Evolutionary conservation across 1,139 yeast genomes (phyloP).

Genomic region (Geotrichum klebahnii): DNA sequence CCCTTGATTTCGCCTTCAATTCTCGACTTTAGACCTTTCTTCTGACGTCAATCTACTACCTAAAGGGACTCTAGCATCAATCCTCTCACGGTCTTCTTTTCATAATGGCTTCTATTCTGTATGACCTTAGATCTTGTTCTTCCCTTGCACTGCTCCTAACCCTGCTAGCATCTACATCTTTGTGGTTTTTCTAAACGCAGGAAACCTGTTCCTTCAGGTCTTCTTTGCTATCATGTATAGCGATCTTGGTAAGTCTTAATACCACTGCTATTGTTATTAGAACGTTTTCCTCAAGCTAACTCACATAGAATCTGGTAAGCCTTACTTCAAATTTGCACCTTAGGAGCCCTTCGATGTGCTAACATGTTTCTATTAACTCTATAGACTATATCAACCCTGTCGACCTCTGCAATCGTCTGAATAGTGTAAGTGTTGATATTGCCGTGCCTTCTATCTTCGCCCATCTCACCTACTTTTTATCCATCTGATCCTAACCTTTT

Average conservation of each 20-base stretch:
- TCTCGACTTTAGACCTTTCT: neutral
- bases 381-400: slow-evolving; percentile 75
- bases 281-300: slow-evolving; percentile 1
- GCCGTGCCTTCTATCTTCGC: neutral
- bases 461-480: neutral
- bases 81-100: neutral
- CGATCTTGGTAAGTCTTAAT: slow-evolving; percentile 52
- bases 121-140: neutral
- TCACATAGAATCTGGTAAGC: slow-evolving; percentile 27
- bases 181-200: slow-evolving; percentile 71
- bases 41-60: neutral
- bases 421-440: slow-evolving; percentile 37
- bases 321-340: neutral
- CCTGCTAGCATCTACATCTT: slow-evolving; percentile 27
- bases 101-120: slow-evolving; percentile 13
- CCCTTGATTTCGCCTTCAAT: too few relatives aligned
- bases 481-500: neutral
- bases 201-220: slow-evolving; percentile 79
- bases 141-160: neutral
- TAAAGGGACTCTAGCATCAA: neutral
- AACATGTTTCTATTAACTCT: neutral
- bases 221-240: slow-evolving; percentile 85
- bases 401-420: slow-evolving; percentile 83
- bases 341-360: neutral
- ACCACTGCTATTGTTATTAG: neutral